Conservation (phyloP, 768 basidiomycete species). For the Rhodotorula taiwanensis region DNA sequence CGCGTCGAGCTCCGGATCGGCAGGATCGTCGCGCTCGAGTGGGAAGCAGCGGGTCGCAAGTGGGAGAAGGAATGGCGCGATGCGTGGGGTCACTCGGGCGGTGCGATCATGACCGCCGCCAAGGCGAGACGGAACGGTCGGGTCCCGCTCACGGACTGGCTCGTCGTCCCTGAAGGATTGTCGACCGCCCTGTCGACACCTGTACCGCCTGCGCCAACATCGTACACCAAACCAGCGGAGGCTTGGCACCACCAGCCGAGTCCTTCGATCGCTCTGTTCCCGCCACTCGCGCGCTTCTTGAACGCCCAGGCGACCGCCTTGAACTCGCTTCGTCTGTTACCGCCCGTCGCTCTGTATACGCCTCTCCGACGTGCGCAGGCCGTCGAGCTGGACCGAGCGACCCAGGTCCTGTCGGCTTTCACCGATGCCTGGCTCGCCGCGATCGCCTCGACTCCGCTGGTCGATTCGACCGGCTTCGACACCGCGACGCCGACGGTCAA, state of each 20-base stretch:
- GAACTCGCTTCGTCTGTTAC: constrained; percentile 33
- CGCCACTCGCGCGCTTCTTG: constrained; percentile 33
- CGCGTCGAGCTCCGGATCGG: constrained; percentile 18
- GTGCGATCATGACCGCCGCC: neutral
- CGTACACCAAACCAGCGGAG: neutral
- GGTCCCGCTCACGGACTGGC: constrained; percentile 26
- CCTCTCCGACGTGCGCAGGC: constrained; percentile 5
- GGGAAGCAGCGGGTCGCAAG: constrained; percentile 12
- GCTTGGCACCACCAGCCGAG: constrained; percentile 25
- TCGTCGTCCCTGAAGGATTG: constrained; percentile 31
- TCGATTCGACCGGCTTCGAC: neutral
- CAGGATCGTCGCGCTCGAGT: constrained; percentile 13
- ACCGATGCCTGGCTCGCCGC: constrained; percentile 28
- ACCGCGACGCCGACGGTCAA: neutral
- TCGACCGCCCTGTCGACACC: constrained; percentile 8
- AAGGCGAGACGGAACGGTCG: neutral
- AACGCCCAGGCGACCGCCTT: constrained; percentile 31
- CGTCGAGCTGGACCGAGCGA: constrained; percentile 29
- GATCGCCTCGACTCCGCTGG: constrained; percentile 1
- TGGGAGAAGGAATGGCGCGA: constrained; percentile 35
- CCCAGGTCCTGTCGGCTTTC: constrained; percentile 32
- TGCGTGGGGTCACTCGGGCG: constrained; percentile 25
- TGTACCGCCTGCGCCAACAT: neutral
- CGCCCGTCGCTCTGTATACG: constrained; percentile 12
- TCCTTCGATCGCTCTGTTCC: constrained; percentile 19